These are phyloP conservation scores for Paspalum vaginatum DNA, from an alignment of 176 grass and related monocot species.

Conservation along the genomic window DNA sequence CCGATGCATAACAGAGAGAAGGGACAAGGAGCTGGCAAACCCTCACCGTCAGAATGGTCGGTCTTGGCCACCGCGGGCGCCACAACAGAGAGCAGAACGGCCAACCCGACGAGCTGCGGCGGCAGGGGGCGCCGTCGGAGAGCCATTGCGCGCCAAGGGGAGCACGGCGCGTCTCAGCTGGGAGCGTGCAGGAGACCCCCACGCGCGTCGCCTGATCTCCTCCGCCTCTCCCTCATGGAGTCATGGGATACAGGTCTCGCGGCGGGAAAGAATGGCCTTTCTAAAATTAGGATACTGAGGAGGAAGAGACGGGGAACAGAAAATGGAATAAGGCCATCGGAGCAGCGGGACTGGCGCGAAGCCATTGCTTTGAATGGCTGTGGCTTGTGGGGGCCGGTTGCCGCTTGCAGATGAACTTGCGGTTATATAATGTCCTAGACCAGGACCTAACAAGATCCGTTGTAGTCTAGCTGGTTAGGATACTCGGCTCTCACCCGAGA, in stretches of 20 bases:
- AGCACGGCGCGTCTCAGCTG: constrained; percentile 31
- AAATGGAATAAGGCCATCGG: constrained; percentile 3
- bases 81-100: constrained; percentile 16
- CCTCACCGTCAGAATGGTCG: constrained; percentile 65
- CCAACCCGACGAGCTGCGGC: constrained; percentile 7
- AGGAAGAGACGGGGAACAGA: constrained; percentile 28
- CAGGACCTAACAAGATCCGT: background rate
- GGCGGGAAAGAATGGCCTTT: constrained; percentile 19
- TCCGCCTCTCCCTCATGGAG: constrained; percentile 39
- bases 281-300: constrained; percentile 43
- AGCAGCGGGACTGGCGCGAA: constrained; percentile 49
- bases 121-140: constrained; percentile 8
- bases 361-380: constrained; percentile 9
- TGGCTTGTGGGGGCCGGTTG: no score
- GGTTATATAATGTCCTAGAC: no score
- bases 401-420: no score
- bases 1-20: background rate
- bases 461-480: constrained; percentile 91
- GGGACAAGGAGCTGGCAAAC: background rate
- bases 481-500: constrained; percentile 94
- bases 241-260: background rate
- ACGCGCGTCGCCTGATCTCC: constrained; percentile 24
- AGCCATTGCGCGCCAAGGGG: constrained; percentile 48
- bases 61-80: constrained; percentile 56
- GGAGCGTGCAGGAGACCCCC: constrained; percentile 28